Base-by-base conservation (phyloP, 768 basidiomycete genomes). In the Mrakia frigida region DNA sequence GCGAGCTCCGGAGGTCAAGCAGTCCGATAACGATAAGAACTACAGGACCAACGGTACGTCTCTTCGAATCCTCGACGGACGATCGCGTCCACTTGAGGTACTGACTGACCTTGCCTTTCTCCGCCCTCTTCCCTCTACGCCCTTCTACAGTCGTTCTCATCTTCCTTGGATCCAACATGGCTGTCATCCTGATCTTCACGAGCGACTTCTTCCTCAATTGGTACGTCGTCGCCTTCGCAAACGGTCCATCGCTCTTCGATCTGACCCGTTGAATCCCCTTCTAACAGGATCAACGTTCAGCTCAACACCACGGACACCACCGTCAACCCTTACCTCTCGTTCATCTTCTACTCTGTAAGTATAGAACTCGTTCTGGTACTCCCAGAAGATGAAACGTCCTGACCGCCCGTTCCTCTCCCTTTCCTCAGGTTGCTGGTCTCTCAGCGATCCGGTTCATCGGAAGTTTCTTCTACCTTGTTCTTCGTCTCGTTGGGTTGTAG, bases 1-100 rank as follows among this genome's bases (percentile, higher is more conserved):
- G 81, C 89, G 93, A 69, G 90, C 92, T 81, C 89, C 93, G 25
- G 90, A 90, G 50, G 94, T 93, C 56, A 95, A 94, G 85, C 91
- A 94, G 81, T 88, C 90, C 31, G 94, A 96, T 83, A 75, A 78
- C 50, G 81, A 83, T 63, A 79, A 82, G 28, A 83, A 80, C 46
- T 83, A 82, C 81, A 67, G 81, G 52, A 82, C 82, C 25, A 82
- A 83, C 43, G 56, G 56, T 56, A 9, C 23, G 56, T 28, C 3
- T n/a, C 23, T 14, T 3, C 65, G 3, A n/a, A 9, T 31, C 11
- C 23, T 41, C 43, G 50, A 70, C 39, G 46, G 6, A 18, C 35
- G 10, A 33, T 28, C 43, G 23, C 37, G 18, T 21, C 37, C 25
- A 25, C 31, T 33, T 65, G 33, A 37, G 7, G 67, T 35, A 25